These are phyloP conservation scores for Acanthochlamys bracteata DNA, from an alignment of 106 monocot genomes.

Conservation along the genomic window DNA sequence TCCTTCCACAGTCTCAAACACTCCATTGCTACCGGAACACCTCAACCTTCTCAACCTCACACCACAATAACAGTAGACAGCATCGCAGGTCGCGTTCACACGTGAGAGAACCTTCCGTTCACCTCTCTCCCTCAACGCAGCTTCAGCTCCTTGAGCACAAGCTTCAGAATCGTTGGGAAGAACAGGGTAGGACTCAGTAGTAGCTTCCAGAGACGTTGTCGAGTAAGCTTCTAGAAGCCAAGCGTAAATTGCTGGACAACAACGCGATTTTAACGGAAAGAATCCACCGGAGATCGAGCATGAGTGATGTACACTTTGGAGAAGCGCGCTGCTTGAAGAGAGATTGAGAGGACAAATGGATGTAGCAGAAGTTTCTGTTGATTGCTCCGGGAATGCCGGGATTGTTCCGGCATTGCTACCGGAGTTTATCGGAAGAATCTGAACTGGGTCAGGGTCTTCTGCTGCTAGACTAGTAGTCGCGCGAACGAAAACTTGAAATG, in stretches of 20 bases:
- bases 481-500: slow-evolving; percentile 2
- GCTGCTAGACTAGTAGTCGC: slow-evolving; percentile 1
- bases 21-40: slow-evolving; percentile 25
- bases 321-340: slow-evolving; percentile 28
- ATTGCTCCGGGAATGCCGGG: slow-evolving; percentile 90
- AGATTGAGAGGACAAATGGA: slow-evolving; percentile 42
- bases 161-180: slow-evolving; percentile 78
- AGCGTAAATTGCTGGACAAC: slow-evolving; percentile 76
- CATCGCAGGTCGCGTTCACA: slow-evolving; percentile 70
- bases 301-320: slow-evolving; percentile 29
- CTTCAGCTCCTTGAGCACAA: slow-evolving; percentile 41
- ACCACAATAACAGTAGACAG: slow-evolving; percentile 72
- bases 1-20: slow-evolving; percentile 12
- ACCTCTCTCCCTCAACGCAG: slow-evolving; percentile 39
- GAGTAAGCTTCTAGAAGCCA: slow-evolving; percentile 67
- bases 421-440: slow-evolving; percentile 13
- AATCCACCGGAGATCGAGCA: slow-evolving; percentile 22
- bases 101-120: slow-evolving; percentile 22
- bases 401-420: slow-evolving; percentile 32
- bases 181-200: slow-evolving; percentile 31
- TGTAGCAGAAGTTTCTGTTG: slow-evolving; percentile 25
- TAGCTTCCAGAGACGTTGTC: slow-evolving; percentile 29
- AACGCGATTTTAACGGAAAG: slow-evolving; percentile 26
- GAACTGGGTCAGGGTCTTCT: slow-evolving; percentile 12
- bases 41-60: slow-evolving; percentile 44